Evolutionary conservation across 768 basidiomycete genomes (phyloP).

Genomic region (Lentinula edodes): DNA sequence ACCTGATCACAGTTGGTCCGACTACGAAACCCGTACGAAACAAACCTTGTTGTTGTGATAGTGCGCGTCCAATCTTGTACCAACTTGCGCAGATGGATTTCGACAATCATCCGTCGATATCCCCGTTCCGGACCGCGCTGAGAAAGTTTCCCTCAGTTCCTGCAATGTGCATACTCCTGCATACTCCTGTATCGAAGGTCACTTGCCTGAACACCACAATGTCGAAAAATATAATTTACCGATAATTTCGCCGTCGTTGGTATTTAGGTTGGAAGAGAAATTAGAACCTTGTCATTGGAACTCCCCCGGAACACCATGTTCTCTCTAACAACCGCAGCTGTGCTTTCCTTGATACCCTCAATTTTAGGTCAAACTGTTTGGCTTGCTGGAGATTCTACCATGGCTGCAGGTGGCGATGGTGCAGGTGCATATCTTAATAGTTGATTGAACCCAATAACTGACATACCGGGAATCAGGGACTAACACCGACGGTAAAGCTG

Average conservation of each 20-base stretch:
- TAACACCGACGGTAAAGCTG: constrained; percentile 10
- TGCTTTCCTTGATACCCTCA: not conserved
- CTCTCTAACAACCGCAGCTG: not conserved
- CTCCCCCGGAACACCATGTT: not conserved
- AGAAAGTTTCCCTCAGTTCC: not conserved
- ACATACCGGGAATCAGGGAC: not conserved
- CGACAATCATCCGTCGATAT: not conserved
- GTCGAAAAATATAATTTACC: not conserved
- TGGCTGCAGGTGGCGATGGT: constrained; percentile 35
- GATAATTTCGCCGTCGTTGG: not conserved
- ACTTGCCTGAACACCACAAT: not conserved
- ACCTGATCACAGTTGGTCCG: no score
- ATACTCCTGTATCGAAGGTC: not conserved
- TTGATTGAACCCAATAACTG: not conserved
- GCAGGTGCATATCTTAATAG: constrained; percentile 13
- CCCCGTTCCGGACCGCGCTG: not conserved
- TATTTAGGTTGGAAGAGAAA: not conserved
- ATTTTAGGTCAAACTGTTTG: constrained; percentile 29
- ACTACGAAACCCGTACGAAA: no score
- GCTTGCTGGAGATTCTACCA: constrained; percentile 40
- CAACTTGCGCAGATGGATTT: no score
- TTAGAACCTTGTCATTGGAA: not conserved
- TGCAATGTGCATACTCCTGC: not conserved
- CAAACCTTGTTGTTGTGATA: no score
- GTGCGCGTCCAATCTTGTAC: no score